A percentile compares a stretch with the other conserved stretches of the same genome.
These are phyloP conservation scores for Zygotorulaspora sp. DNA, from an alignment of 805 yeast genomes.

Conservation along the genomic window DNA sequence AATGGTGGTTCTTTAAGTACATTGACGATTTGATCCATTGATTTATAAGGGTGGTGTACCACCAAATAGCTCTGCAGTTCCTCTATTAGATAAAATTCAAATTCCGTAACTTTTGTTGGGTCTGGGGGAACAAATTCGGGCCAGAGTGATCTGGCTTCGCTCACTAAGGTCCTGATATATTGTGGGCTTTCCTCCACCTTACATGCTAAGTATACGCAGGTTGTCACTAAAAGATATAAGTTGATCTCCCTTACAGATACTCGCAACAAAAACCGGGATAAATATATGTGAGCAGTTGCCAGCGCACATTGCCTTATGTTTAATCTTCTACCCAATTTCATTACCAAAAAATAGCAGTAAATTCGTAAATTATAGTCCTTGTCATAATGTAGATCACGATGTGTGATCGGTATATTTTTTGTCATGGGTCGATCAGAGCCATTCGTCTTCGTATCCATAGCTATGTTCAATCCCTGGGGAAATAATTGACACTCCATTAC, in stretches of 20 bases:
- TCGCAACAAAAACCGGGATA: slow-evolving; percentile 68
- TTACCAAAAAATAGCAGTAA: slow-evolving; percentile 69
- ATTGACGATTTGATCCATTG: slow-evolving; percentile 50
- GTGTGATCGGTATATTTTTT: slow-evolving; percentile 39
- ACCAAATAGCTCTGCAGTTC: slow-evolving; percentile 71
- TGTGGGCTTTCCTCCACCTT: slow-evolving; percentile 95
- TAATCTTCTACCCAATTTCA: slow-evolving; percentile 73
- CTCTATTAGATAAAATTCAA: slow-evolving; percentile 89
- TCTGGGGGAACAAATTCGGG: slow-evolving; percentile 93
- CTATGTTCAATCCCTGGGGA: slow-evolving; percentile 33
- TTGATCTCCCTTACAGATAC: slow-evolving; percentile 79
- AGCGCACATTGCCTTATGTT: slow-evolving; percentile 76
- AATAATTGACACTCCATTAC: slow-evolving; percentile 36
- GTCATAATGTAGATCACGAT: slow-evolving; percentile 39
- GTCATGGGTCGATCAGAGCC: slow-evolving; percentile 33
- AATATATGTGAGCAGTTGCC: slow-evolving; percentile 83
- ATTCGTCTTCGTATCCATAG: slow-evolving; percentile 31
- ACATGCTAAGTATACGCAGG: slow-evolving; percentile 85
- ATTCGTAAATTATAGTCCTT: slow-evolving; percentile 63
- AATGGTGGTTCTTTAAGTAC: slow-evolving; percentile 37
- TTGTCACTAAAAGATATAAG: slow-evolving; percentile 71
- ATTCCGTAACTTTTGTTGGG: slow-evolving; percentile 85
- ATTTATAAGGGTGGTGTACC: slow-evolving; percentile 72
- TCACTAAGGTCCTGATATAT: slow-evolving; percentile 76
- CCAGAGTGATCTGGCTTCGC: slow-evolving; percentile 88